Percentiles rank a stretch among this genome's conserved stretches.
Conservation (phyloP, 805 yeast genomes). For the Zygoascus ofunaensis region DNA sequence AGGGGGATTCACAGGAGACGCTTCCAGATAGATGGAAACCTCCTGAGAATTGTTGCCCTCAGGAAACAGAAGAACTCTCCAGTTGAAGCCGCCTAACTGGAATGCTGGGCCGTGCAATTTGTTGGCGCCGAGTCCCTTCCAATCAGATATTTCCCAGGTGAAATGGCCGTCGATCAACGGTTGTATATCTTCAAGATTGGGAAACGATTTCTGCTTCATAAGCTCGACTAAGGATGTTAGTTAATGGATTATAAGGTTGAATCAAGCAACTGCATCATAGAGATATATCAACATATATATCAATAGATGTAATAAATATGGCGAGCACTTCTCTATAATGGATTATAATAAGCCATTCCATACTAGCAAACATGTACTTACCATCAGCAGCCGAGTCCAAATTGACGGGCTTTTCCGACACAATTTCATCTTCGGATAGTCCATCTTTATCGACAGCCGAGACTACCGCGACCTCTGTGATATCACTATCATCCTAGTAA, state of each 20-base stretch:
- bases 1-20: conserved; percentile 32
- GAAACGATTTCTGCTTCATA: conserved; percentile 12
- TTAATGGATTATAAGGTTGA: neutral
- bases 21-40: conserved; percentile 74
- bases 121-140: conserved; percentile 27
- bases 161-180: conserved; percentile 15
- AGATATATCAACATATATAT: neutral
- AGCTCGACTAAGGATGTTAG: conserved; percentile 4
- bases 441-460: conserved; percentile 4
- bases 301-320: too few relatives aligned
- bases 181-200: conserved; percentile 21
- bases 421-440: neutral
- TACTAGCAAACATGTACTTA: conserved; percentile 1
- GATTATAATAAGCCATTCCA: neutral
- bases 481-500: conserved; percentile 1
- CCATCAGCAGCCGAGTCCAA: conserved; percentile 6
- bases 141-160: conserved; percentile 32
- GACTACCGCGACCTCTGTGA: conserved; percentile 2
- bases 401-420: neutral
- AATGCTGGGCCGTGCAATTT: conserved; percentile 26
- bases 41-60: conserved; percentile 53
- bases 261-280: neutral
- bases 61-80: conserved; percentile 65
- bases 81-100: conserved; percentile 24
- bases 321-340: too few relatives aligned